Conservation (phyloP, 176 grass and related monocot species). For the Juncus effusus region DNA sequence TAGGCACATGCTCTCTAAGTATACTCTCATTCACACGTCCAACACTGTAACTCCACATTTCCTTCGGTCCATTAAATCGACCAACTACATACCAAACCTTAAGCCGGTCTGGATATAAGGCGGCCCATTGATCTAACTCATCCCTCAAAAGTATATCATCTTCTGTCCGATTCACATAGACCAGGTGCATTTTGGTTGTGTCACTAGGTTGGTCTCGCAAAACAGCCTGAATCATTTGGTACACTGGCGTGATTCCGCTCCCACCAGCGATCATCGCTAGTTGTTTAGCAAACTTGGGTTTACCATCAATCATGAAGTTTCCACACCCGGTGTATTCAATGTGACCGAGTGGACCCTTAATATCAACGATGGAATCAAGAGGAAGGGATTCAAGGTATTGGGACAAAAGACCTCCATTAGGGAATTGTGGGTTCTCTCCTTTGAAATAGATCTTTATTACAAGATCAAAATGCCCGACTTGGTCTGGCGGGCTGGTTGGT, state of each 20-base stretch:
- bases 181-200: constrained; percentile 63
- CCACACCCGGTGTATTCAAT: constrained; percentile 68
- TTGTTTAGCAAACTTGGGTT: constrained; percentile 31
- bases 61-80: constrained; percentile 16
- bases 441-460: constrained; percentile 81
- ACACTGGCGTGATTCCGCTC: constrained; percentile 76
- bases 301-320: constrained; percentile 41
- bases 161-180: constrained; percentile 69
- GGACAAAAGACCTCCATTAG: constrained; percentile 61
- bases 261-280: constrained; percentile 80
- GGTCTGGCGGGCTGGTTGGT: constrained; percentile 50
- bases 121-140: constrained; percentile 60
- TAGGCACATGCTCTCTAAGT: constrained; percentile 56
- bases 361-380: constrained; percentile 32
- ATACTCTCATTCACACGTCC: constrained; percentile 46
- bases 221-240: constrained; percentile 90
- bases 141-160: constrained; percentile 65
- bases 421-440: constrained; percentile 53
- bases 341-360: constrained; percentile 64
- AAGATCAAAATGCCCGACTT: constrained; percentile 64
- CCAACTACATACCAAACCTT: constrained; percentile 83
- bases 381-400: constrained; percentile 65
- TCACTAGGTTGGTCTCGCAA: constrained; percentile 59
- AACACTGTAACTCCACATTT: constrained; percentile 46
- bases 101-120: constrained; percentile 38